Evolutionary conservation across 441 rosid species (phyloP), one percentile per base, ranked within the genome.

Genomic region (Populus hybrid): DNA sequence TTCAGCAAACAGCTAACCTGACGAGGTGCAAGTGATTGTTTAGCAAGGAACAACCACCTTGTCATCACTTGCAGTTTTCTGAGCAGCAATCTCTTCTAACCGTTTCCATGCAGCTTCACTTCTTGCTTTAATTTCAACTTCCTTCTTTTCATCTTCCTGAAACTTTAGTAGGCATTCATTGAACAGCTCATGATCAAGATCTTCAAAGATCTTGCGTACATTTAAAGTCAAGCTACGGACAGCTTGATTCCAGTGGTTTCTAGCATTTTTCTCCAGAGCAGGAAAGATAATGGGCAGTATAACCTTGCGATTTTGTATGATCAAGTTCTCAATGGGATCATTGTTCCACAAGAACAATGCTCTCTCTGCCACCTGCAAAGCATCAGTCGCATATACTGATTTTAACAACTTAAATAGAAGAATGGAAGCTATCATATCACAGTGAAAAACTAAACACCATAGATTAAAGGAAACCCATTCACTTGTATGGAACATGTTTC

Each of bases 291-390:
- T 86, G 1, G 98, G 98, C 75, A 92, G 77, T 78, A 91, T 87
- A 34, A 88, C 84, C 80, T 86, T 87, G n/a, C 88, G 87, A 75
- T 94, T 88, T 78, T 89, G 93, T 76, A 81, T 86, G 78, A 94
- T 91, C 73, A 94, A 83, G 80, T 87, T 88, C 80, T 88, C 89
- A 3, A 94, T 89, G 74, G 90, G 90, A 74, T 91, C 92, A 9
- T 91, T 92, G 89, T 91, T 92, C 98, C 98, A 94, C 78, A 94
- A 82, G 84, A 90, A 94, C 71, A 92, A 77, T 36, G 97, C 92
- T 84, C 95, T 88, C 86, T 94, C 98, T 10, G 98, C 97, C 80
- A 94, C 95, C 97, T 94, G 85, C 59, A 79, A 84, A 67, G 36
- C 74, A 81, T 69, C 35, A 68, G 36, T n/a, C 69, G 14, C 72